Evolutionary conservation across 2,329 filamentous ascomycete genomes (phyloP).

Genomic region (Orbilia blumenaviensis): DNA sequence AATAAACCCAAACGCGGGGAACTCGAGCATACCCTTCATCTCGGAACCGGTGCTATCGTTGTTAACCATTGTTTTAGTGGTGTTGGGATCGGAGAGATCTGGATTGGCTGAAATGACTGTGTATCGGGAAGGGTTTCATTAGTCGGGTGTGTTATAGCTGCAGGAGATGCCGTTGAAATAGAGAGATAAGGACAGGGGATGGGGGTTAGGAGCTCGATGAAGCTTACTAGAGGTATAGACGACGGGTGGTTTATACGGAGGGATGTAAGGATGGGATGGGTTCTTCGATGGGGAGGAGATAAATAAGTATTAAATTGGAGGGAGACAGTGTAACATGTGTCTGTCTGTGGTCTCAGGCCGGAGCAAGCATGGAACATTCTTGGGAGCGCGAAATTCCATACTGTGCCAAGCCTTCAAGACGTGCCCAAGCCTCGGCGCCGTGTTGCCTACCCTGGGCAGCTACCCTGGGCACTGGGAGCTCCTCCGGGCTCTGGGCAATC

Average conservation of each 20-base stretch:
- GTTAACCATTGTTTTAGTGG: conserved; percentile 34
- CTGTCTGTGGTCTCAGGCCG: background rate
- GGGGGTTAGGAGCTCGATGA: background rate
- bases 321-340: conserved; percentile 32
- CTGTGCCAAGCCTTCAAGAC: conserved; percentile 39
- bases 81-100: background rate
- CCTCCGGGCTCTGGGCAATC: background rate
- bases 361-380: conserved; percentile 45
- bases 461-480: background rate
- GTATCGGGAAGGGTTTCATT: background rate
- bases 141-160: conserved; percentile 5
- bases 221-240: background rate
- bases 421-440: conserved; percentile 46
- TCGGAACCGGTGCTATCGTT: conserved; percentile 24
- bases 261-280: conserved; percentile 1
- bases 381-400: conserved; percentile 39
- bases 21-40: conserved; percentile 44
- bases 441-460: conserved; percentile 20
- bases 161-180: background rate
- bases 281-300: conserved; percentile 6
- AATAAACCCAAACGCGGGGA: background rate
- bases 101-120: background rate
- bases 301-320: conserved; percentile 17
- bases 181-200: background rate
- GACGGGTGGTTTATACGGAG: background rate